Evolutionary conservation across 208 protist species (phyloP).

Genomic region (Trichomonas tenax): DNA sequence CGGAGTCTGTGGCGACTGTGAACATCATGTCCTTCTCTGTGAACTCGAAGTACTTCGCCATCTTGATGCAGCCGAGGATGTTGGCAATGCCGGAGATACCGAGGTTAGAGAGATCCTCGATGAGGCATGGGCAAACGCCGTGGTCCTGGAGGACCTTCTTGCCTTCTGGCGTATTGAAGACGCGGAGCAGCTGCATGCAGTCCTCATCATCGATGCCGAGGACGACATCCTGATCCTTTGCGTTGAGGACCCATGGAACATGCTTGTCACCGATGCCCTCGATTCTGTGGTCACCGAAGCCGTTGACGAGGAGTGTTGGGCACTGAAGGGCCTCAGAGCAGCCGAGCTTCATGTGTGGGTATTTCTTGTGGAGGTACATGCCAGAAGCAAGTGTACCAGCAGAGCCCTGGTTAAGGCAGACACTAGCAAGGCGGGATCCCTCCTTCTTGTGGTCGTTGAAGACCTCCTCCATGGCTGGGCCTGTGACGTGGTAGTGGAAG

Average conservation of each 20-base stretch:
- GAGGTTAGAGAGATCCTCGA: background rate
- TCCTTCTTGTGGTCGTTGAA: background rate
- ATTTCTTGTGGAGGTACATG: constrained; percentile 8
- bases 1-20: background rate
- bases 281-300: background rate
- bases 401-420: background rate
- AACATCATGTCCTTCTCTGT: background rate
- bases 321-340: background rate
- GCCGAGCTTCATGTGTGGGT: background rate
- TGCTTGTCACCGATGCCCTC: background rate
- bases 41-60: constrained; percentile 1
- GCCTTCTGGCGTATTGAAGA: background rate
- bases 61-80: background rate
- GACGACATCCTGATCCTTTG: background rate
- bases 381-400: background rate
- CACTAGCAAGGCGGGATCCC: background rate
- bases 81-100: background rate
- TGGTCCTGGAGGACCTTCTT: background rate
- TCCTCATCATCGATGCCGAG: background rate
- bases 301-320: background rate
- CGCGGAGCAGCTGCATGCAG: background rate
- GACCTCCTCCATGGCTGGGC: background rate
- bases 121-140: background rate
- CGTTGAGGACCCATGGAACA: background rate
- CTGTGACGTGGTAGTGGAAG: background rate